Evolutionary conservation across 805 yeast species (phyloP), one percentile per base, ranked within the genome.

Genomic region (Starmerella asiatica): DNA sequence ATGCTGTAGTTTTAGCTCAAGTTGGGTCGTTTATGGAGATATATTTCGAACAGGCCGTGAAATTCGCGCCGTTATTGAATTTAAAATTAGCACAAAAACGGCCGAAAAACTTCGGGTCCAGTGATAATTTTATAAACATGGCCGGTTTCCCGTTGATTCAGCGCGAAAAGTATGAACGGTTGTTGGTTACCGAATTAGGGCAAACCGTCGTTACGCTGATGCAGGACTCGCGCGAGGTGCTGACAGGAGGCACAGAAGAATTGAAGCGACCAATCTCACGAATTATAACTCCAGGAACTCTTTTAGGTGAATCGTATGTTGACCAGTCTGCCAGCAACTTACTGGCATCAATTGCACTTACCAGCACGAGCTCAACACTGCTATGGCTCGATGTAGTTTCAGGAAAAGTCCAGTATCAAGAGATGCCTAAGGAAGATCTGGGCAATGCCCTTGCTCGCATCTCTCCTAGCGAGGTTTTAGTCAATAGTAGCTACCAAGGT

Each of bases 361-460:
- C 38, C 2, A 21, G 43, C 6, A 40, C 36, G 9, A 26, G 20
- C 47, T 66, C 85, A 3, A 94, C 94, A 0, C 51, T 91, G 1
- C 69, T 85, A 21, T 91, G 97, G 97, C 71, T 79, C 32, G 98
- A 91, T 59, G 64, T 88, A 0, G 79, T 91, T 0, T 73, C 88
- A 1, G 96, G 97, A 0, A 75, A 75, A 18, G 71, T 83, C 9
- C 17, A 24, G 51, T 79, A 79, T 2, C 82, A 83, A 52, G 71
- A 72, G 35, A 72, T 82, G 0, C 66, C 69, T 1, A 53, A 77
- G 17, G 69, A 65, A 4, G 77, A 75, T 20, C 58, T 86, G 3
- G 67, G 76, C 36, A 70, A 91, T 5, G 83, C 83, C 31, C 61
- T 91, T 1, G 67, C 88, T 0, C 67, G 96, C 43, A 75, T 91